phyloP scores from a whole-genome alignment of 768 basidiomycete genomes.

The Clitopilus passeckerianus region DNA sequence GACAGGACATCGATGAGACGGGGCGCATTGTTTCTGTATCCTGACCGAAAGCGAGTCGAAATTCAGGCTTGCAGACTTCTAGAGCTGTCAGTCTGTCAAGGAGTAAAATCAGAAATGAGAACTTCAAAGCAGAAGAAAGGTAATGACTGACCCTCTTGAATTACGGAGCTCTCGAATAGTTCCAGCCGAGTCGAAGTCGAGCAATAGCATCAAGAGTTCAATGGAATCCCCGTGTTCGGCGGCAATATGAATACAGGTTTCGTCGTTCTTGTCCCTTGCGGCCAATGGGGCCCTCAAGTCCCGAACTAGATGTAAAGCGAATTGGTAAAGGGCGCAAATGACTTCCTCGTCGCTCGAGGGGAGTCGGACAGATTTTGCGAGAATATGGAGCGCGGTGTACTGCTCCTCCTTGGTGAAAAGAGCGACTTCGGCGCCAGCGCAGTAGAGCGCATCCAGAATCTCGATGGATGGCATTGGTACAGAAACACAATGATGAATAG shows the following conservation, averaged over 20 bases:
- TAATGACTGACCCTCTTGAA: constrained; percentile 55
- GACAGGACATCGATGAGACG: constrained; percentile 48
- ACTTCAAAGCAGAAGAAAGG: not conserved
- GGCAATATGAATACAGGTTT: constrained; percentile 78
- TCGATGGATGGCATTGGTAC: constrained; percentile 50
- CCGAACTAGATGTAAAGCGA: constrained; percentile 62
- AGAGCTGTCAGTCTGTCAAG: constrained; percentile 65
- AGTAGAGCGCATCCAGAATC: constrained; percentile 66
- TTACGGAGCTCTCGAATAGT: constrained; percentile 59
- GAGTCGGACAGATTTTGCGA: constrained; percentile 38
- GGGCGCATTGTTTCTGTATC: constrained; percentile 42
- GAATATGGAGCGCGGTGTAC: constrained; percentile 64
- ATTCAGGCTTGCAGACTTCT: constrained; percentile 65
- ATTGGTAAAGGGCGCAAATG: constrained; percentile 42
- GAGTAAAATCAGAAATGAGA: constrained; percentile 23
- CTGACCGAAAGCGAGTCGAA: constrained; percentile 56
- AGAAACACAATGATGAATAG: constrained; percentile 66
- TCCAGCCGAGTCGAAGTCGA: constrained; percentile 59
- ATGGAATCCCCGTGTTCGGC: constrained; percentile 69
- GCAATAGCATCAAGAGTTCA: constrained; percentile 56
- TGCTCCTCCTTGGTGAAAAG: constrained; percentile 63
- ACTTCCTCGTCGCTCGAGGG: constrained; percentile 26
- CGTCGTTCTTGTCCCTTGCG: constrained; percentile 60
- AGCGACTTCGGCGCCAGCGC: constrained; percentile 70
- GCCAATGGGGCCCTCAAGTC: constrained; percentile 67